phyloP scores from a whole-genome alignment of 441 rosid species.

The Populus hybrid region DNA sequence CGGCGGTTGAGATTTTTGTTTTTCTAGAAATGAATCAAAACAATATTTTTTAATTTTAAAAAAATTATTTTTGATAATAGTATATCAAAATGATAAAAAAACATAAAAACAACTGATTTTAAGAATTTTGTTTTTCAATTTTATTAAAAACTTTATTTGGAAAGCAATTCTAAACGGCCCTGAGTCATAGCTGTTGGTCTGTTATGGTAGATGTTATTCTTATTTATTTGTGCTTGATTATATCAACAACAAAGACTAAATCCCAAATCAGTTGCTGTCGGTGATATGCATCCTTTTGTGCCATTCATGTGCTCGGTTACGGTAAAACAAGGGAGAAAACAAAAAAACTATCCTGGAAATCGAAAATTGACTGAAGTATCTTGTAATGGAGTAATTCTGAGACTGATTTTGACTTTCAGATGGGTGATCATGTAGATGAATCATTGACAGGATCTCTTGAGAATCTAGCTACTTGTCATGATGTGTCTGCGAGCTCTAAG shows the following conservation, averaged over 20 bases:
- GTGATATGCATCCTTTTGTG: neutral
- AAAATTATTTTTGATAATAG: too few relatives aligned
- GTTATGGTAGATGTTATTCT: neutral
- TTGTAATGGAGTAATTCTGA: neutral
- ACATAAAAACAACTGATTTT: too few relatives aligned
- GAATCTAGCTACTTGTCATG: neutral
- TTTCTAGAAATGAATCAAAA: too few relatives aligned
- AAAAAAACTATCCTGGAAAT: neutral
- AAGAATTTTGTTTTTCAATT: too few relatives aligned
- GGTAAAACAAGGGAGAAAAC: neutral
- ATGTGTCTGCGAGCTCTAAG: neutral
- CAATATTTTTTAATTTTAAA: too few relatives aligned
- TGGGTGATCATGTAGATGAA: constrained; percentile 34
- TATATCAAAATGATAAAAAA: too few relatives aligned
- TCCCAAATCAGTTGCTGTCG: neutral
- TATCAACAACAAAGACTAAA: neutral
- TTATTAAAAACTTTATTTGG: too few relatives aligned
- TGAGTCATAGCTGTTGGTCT: too few relatives aligned
- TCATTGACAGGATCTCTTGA: constrained; percentile 5
- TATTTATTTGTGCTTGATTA: neutral
- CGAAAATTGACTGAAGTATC: neutral
- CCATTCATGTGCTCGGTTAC: neutral
- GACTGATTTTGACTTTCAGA: constrained; percentile 31
- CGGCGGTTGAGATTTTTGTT: neutral
- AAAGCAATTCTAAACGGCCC: too few relatives aligned